Evolutionary conservation across 164 flowering plant species (phyloP).

Genomic region (Chimonanthus salicifolius): DNA sequence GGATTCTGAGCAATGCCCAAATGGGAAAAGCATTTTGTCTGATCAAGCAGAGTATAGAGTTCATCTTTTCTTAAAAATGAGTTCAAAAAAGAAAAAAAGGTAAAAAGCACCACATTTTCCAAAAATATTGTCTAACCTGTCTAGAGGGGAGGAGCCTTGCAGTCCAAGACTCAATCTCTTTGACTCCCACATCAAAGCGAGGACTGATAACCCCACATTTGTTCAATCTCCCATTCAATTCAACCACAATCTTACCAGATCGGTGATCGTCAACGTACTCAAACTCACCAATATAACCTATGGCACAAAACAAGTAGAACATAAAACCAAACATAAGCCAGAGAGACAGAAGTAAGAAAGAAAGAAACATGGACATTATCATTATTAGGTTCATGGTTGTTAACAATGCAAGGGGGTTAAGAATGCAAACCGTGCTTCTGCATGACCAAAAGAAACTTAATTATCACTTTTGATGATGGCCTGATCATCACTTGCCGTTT

Average conservation of each 20-base stretch:
- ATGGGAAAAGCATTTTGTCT: no score
- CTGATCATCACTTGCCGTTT: conserved; percentile 34
- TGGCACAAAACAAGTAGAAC: not conserved
- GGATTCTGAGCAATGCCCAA: no score
- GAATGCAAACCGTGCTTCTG: conserved; percentile 29
- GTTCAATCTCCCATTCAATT: conserved; percentile 30
- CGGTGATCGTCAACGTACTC: conserved; percentile 31
- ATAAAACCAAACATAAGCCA: not conserved
- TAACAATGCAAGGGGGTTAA: not conserved
- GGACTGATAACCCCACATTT: conserved; percentile 34
- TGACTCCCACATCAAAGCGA: conserved; percentile 27
- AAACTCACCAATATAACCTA: conserved; percentile 32
- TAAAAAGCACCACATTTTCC: not conserved
- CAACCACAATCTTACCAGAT: conserved; percentile 25
- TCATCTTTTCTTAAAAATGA: no score
- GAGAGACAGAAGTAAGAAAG: not conserved
- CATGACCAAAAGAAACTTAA: conserved; percentile 29
- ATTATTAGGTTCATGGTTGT: no score
- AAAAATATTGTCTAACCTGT: conserved; percentile 16
- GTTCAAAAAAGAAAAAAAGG: no score
- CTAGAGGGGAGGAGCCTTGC: conserved; percentile 28
- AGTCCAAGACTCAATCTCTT: conserved; percentile 31
- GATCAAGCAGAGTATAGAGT: no score
- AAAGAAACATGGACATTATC: no score
- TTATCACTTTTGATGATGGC: conserved; percentile 26